Conservation (phyloP, 768 basidiomycete genomes). For the Leccinum sublutescens region DNA sequence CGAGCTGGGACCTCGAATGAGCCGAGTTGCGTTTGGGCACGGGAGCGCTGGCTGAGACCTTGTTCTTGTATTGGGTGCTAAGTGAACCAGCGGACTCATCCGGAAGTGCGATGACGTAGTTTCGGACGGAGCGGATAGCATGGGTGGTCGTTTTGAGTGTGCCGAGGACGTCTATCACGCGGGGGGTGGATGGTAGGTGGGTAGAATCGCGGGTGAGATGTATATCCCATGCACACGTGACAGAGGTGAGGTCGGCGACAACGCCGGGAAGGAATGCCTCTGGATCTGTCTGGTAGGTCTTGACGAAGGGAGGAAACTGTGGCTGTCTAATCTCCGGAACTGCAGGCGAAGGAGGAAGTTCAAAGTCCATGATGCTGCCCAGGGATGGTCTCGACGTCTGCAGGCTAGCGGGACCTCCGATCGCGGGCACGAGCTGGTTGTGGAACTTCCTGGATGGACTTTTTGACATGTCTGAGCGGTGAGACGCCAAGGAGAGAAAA, state of each 20-base stretch:
- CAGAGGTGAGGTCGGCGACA: constrained; percentile 66
- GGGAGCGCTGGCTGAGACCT: constrained; percentile 35
- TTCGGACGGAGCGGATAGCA: constrained; percentile 78
- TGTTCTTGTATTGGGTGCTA: constrained; percentile 58
- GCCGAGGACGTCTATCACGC: constrained; percentile 58
- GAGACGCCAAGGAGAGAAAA: not conserved
- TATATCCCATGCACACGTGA: constrained; percentile 64
- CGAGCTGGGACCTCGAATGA: constrained; percentile 39
- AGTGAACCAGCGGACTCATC: constrained; percentile 63
- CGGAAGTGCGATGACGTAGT: constrained; percentile 79
- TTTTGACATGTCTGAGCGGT: constrained; percentile 11
- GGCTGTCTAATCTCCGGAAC: constrained; percentile 47
- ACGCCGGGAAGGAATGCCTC: constrained; percentile 76
- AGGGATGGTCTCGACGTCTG: constrained; percentile 40
- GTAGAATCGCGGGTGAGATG: constrained; percentile 22
- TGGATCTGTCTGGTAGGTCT: constrained; percentile 70
- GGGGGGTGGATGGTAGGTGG: constrained; percentile 10
- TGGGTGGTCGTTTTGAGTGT: constrained; percentile 77
- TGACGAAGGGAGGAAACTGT: constrained; percentile 53
- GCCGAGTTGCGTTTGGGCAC: constrained; percentile 36
- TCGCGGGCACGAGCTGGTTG: constrained; percentile 71
- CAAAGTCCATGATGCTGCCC: constrained; percentile 47
- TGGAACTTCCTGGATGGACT: constrained; percentile 50
- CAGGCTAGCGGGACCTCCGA: constrained; percentile 57
- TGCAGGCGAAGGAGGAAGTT: constrained; percentile 69